phyloP scores from a whole-genome alignment of 768 basidiomycete genomes.

The Pleurotus platypus region DNA sequence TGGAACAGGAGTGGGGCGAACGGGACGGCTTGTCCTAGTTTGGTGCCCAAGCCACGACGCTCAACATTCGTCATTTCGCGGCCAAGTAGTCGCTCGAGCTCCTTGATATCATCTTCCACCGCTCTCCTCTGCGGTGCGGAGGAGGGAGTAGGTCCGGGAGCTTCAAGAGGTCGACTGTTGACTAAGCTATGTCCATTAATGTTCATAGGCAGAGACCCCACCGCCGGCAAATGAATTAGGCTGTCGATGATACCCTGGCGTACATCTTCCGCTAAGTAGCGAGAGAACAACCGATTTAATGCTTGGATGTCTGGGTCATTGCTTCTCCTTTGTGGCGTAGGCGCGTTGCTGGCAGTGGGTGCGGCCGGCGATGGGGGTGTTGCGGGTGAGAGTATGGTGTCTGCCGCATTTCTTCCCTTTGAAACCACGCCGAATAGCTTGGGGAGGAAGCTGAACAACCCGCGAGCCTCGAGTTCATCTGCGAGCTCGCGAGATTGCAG shows the following conservation, averaged over 20 bases:
- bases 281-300: too few relatives aligned
- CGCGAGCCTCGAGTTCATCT: not conserved
- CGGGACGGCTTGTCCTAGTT: not conserved
- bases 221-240: too few relatives aligned
- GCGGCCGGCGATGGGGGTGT: not conserved
- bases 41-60: not conserved
- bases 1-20: not conserved
- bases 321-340: too few relatives aligned
- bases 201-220: too few relatives aligned
- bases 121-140: not conserved
- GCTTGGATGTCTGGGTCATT: too few relatives aligned
- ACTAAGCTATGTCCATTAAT: too few relatives aligned
- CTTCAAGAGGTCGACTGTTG: too few relatives aligned
- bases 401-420: not conserved
- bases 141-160: not conserved
- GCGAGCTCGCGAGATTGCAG: not conserved
- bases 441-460: not conserved
- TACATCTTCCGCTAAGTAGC: too few relatives aligned
- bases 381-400: not conserved
- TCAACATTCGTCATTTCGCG: not conserved
- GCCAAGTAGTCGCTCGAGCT: slow-evolving; percentile 1
- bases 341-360: not conserved
- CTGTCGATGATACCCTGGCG: too few relatives aligned
- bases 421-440: not conserved
- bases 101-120: not conserved